phyloP scores from a whole-genome alignment of 2,329 filamentous ascomycete genomes.

The Microsporum ferrugineum region DNA sequence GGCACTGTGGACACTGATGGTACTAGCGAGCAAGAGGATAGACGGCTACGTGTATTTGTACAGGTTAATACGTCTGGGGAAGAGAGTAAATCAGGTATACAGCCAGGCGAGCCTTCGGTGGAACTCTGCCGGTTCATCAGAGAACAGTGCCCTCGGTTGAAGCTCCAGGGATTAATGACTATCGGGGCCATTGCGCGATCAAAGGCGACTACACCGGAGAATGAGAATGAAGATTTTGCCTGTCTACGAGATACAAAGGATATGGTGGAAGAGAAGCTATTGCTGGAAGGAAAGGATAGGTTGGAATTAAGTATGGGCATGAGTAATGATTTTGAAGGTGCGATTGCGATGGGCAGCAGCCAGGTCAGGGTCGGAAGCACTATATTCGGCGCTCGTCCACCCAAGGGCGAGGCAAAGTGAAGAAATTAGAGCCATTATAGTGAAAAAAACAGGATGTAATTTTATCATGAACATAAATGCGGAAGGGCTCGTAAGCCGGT shows the following conservation, averaged over 20 bases:
- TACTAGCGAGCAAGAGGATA: conserved; percentile 14
- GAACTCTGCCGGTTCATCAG: conserved; percentile 59
- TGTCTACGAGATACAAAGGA: conserved; percentile 58
- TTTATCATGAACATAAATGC: not conserved
- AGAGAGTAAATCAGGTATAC: conserved; percentile 68
- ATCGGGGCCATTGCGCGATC: conserved; percentile 89
- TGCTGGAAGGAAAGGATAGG: conserved; percentile 35
- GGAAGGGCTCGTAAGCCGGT: not conserved
- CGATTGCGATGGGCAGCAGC: conserved; percentile 68
- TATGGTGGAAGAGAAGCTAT: conserved; percentile 53
- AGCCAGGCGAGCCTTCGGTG: conserved; percentile 49
- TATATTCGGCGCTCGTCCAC: conserved; percentile 77
- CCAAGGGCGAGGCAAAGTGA: conserved; percentile 61
- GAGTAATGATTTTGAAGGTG: conserved; percentile 91
- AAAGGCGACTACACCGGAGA: conserved; percentile 57
- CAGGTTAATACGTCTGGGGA: conserved; percentile 95
- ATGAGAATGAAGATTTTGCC: conserved; percentile 85
- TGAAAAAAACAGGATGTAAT: not conserved
- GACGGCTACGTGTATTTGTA: conserved; percentile 61
- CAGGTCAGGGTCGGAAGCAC: conserved; percentile 89
- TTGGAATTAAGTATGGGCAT: conserved; percentile 97
- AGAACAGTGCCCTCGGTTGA: conserved; percentile 59
- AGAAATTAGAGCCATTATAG: conserved; percentile 8
- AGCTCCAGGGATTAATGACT: conserved; percentile 81
- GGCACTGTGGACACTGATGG: conserved; percentile 17